Percentiles rank a stretch among this genome's conserved stretches.
Evolutionary conservation across 2,329 filamentous ascomycete species (phyloP).

Genomic region (Sclerotiophoma versabilis): DNA sequence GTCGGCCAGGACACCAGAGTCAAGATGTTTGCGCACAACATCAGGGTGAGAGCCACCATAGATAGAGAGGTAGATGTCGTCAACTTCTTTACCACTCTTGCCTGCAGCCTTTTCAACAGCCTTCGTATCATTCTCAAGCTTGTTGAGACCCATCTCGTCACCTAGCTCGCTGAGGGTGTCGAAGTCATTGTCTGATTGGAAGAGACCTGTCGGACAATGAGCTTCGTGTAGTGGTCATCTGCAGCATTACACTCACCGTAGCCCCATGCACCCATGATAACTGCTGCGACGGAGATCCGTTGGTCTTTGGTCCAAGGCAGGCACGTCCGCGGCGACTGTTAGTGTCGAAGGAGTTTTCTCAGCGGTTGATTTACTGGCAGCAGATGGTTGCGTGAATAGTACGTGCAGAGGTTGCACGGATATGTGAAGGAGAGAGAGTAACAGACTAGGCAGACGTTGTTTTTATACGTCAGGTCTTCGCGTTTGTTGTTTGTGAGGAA

Average conservation of each 20-base stretch:
- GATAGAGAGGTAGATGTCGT: constrained; percentile 18
- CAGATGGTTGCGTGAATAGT: not conserved
- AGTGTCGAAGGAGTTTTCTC: not conserved
- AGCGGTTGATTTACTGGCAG: not conserved
- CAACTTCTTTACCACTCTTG: constrained; percentile 14
- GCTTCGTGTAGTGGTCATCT: not conserved
- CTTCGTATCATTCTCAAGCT: constrained; percentile 20
- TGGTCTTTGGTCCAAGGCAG: not conserved
- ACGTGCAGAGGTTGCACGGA: not conserved
- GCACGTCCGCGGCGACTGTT: not conserved
- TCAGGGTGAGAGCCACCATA: constrained; percentile 20
- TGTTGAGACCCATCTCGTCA: constrained; percentile 21
- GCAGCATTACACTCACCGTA: constrained; percentile 8
- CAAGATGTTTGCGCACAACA: constrained; percentile 27
- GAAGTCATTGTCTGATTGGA: constrained; percentile 31
- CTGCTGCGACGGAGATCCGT: not conserved
- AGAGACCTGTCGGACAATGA: constrained; percentile 22
- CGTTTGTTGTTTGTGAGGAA: constrained; percentile 1
- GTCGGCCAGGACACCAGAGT: constrained; percentile 21
- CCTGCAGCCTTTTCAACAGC: constrained; percentile 19
- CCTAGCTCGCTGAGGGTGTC: constrained; percentile 22
- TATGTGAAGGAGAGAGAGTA: not conserved
- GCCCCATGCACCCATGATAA: constrained; percentile 30
- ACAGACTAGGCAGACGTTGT: not conserved
- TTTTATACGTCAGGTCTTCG: not conserved